Percentiles rank a stretch among this genome's conserved stretches.
phyloP scores from a whole-genome alignment of 371 early-diverging fungal genomes.

The Thermomucor indicae-seudaticae region DNA sequence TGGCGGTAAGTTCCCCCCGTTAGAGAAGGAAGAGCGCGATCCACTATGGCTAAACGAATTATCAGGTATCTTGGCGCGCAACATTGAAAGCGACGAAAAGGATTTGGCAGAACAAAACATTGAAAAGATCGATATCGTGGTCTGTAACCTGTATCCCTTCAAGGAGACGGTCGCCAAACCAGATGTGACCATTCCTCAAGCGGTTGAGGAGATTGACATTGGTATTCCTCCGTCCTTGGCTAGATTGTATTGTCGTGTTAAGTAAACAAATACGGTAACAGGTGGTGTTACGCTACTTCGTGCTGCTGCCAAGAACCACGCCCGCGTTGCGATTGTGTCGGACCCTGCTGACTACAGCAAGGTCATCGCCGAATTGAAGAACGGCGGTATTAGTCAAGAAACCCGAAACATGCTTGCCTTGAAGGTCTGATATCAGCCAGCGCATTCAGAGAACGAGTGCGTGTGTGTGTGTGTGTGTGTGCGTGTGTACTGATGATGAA shows the following conservation, averaged over 20 bases:
- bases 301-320: conserved; percentile 98
- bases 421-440: conserved; percentile 40
- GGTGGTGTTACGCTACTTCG: conserved; percentile 96
- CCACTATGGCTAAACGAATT: no score
- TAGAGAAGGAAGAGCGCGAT: no score
- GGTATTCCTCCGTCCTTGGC: conserved; percentile 57
- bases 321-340: conserved; percentile 86
- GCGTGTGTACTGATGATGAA: not conserved
- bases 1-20: conserved; percentile 87
- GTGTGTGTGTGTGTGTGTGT: not conserved
- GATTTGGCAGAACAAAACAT: conserved; percentile 89
- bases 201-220: conserved; percentile 97
- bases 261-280: no score
- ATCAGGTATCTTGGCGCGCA: conserved; percentile 86
- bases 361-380: conserved; percentile 71
- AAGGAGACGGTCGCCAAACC: conserved; percentile 87
- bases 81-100: conserved; percentile 78
- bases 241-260: no score
- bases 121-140: conserved; percentile 90
- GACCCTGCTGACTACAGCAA: conserved; percentile 89
- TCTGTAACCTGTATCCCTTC: conserved; percentile 98
- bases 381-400: conserved; percentile 41
- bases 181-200: conserved; percentile 88
- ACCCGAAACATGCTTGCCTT: conserved; percentile 65
- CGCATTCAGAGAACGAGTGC: not conserved